phyloP scores from a whole-genome alignment of 805 yeast species.

The Saturnispora besseyi region DNA sequence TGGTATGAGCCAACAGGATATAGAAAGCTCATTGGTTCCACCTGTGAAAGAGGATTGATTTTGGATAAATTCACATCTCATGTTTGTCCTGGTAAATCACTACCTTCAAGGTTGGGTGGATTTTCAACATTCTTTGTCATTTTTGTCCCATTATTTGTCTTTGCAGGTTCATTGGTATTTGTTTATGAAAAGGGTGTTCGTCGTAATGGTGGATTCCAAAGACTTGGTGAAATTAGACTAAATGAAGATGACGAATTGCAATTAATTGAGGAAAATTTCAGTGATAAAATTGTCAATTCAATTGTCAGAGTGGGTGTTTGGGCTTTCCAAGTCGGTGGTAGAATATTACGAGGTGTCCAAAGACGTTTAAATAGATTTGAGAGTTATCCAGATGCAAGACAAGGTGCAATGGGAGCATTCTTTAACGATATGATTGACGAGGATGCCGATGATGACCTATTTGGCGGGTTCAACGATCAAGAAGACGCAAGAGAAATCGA shows the following conservation, averaged over 20 bases:
- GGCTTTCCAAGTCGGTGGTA: conserved; percentile 13
- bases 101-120: conserved; percentile 49
- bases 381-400: conserved; percentile 14
- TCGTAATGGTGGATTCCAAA: conserved; percentile 63
- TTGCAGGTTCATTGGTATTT: conserved; percentile 49
- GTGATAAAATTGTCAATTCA: conserved; percentile 50
- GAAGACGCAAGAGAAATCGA: conserved; percentile 43
- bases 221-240: conserved; percentile 79
- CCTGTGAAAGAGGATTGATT: conserved; percentile 74
- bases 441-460: conserved; percentile 24
- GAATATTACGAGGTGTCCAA: background rate
- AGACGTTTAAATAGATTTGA: conserved; percentile 15
- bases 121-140: conserved; percentile 44
- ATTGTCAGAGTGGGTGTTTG: conserved; percentile 52
- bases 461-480: conserved; percentile 28
- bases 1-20: conserved; percentile 90
- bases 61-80: conserved; percentile 56
- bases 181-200: conserved; percentile 76
- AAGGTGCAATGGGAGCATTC: conserved; percentile 20
- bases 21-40: conserved; percentile 73
- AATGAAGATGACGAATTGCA: conserved; percentile 56
- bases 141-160: conserved; percentile 46
- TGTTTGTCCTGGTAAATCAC: conserved; percentile 85
- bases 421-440: conserved; percentile 26
- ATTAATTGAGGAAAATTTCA: conserved; percentile 49